A percentile compares a stretch with the other conserved stretches of the same genome.
Evolutionary conservation across 345 rosid species (phyloP).

Genomic region (Citrus reticulata): DNA sequence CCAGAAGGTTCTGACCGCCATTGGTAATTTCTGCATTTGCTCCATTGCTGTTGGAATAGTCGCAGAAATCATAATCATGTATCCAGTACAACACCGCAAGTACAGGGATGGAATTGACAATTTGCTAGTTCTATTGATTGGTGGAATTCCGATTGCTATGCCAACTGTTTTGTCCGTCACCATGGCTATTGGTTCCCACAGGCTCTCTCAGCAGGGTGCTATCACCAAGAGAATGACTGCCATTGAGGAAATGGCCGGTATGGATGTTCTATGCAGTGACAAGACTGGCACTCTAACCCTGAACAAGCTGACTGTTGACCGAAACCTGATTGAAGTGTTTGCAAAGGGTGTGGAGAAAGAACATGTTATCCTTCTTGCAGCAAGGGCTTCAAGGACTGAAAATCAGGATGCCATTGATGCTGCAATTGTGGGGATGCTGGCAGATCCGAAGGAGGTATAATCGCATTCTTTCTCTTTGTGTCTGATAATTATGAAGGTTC

Average conservation of each 20-base stretch:
- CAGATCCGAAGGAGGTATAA: constrained; percentile 87
- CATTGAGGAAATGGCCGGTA: constrained; percentile 93
- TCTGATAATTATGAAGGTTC: neutral
- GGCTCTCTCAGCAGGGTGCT: constrained; percentile 83
- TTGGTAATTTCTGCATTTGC: constrained; percentile 94
- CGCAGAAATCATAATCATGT: constrained; percentile 71
- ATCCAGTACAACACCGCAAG: constrained; percentile 64
- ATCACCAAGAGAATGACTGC: constrained; percentile 98
- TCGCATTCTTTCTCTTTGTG: neutral
- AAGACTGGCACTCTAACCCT: constrained; percentile 88
- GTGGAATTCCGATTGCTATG: constrained; percentile 96
- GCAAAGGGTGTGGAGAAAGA: constrained; percentile 72
- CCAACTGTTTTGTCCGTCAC: constrained; percentile 92
- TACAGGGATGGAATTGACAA: constrained; percentile 88
- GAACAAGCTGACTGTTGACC: constrained; percentile 81
- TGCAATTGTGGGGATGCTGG: constrained; percentile 92
- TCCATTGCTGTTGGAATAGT: constrained; percentile 71
- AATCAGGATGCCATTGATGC: constrained; percentile 94
- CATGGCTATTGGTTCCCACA: constrained; percentile 93
- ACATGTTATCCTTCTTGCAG: constrained; percentile 68
- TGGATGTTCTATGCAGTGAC: constrained; percentile 95
- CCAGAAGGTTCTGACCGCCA: constrained; percentile 78
- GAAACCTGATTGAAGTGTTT: constrained; percentile 66
- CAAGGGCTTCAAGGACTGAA: constrained; percentile 86
- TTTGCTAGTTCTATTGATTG: constrained; percentile 79